Evolutionary conservation across 2,329 filamentous ascomycete genomes (phyloP).

Genomic region (Exophiala viscosa): DNA sequence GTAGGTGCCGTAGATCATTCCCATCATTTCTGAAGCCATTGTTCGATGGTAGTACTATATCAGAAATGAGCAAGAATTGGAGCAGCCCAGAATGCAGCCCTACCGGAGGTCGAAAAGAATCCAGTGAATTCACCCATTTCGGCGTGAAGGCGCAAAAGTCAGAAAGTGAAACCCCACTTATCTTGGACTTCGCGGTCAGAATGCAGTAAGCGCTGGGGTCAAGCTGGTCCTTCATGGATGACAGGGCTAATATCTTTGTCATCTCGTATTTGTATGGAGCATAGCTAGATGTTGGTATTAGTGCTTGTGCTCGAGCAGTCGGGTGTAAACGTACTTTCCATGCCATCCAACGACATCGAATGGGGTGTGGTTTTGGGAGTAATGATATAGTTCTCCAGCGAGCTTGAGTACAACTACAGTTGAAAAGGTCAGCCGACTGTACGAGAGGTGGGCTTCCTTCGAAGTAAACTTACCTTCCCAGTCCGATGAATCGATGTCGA

Average conservation of each 20-base stretch:
- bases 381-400: not conserved
- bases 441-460: too few species aligned
- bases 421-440: too few species aligned
- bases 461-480: slow-evolving; percentile 30
- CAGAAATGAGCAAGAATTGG: not conserved
- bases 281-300: not conserved
- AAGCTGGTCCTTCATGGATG: not conserved
- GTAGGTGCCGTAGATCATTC: not conserved
- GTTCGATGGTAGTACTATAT: not conserved
- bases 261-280: not conserved
- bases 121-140: not conserved
- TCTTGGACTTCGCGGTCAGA: not conserved
- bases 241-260: not conserved
- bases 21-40: not conserved
- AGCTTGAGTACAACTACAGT: not conserved
- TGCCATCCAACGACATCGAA: not conserved
- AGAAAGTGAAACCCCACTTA: not conserved
- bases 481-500: slow-evolving; percentile 55
- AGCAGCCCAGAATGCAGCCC: not conserved
- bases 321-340: not conserved
- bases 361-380: not conserved
- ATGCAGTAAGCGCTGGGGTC: not conserved
- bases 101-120: not conserved
- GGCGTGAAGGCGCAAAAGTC: not conserved
- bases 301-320: not conserved